A percentile compares a stretch with the other conserved stretches of the same genome.
phyloP scores from a whole-genome alignment of 371 early-diverging fungal genomes.

The Saksenaea oblongispora region DNA sequence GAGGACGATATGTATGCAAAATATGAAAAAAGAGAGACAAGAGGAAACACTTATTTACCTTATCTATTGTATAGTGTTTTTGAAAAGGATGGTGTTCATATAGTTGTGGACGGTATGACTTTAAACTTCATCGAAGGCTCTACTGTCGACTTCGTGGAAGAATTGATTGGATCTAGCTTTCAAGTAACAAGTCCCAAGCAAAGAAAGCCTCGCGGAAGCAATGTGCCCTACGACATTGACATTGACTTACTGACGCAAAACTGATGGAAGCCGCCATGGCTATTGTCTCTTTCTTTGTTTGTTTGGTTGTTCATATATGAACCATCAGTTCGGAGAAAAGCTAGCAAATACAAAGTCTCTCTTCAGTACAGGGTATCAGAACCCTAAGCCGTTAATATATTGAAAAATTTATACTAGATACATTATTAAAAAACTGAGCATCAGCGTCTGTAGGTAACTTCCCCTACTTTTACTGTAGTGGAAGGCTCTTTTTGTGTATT shows the following conservation, averaged over 20 bases:
- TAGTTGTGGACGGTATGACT: slow-evolving; percentile 82
- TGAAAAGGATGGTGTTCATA: slow-evolving; percentile 80
- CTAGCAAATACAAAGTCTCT: slow-evolving; percentile 1
- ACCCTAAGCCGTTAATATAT: no score
- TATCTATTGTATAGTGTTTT: slow-evolving; percentile 59
- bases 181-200: slow-evolving; percentile 90
- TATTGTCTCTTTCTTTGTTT: no score
- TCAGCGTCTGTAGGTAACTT: no score
- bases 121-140: slow-evolving; percentile 88
- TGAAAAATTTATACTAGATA: no score
- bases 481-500: no score
- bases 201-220: slow-evolving; percentile 92
- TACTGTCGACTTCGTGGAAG: slow-evolving; percentile 86
- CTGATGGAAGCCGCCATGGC: slow-evolving; percentile 9
- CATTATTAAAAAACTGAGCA: no score
- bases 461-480: no score
- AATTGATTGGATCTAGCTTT: slow-evolving; percentile 93
- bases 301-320: no score
- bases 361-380: no score
- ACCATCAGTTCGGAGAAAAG: not conserved
- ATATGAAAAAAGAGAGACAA: slow-evolving; percentile 7
- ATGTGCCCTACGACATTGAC: slow-evolving; percentile 59
- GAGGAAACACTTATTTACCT: slow-evolving; percentile 6
- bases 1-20: not conserved
- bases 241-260: slow-evolving; percentile 48